A percentile compares a stretch with the other conserved stretches of the same genome.
Conservation (phyloP, 1,284 basidiomycete species). For the Ceratobasidium theobromae region DNA sequence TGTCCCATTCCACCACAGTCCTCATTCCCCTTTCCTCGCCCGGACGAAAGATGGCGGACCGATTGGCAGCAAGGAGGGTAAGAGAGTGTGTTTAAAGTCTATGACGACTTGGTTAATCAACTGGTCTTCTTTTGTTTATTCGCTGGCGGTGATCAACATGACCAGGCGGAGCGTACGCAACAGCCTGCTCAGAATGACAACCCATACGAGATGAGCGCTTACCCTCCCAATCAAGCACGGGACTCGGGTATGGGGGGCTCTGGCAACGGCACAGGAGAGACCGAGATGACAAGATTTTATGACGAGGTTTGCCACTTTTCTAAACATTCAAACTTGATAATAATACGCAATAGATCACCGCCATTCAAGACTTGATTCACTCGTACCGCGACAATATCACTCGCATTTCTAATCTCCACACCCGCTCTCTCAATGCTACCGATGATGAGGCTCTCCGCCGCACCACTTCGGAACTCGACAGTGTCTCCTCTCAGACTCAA, state of each 20-base stretch:
- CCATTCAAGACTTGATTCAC: slow-evolving; percentile 30
- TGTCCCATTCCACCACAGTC: neutral
- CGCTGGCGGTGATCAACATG: slow-evolving; percentile 28
- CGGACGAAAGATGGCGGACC: slow-evolving; percentile 4
- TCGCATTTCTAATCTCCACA: slow-evolving; percentile 34
- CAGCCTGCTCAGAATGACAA: slow-evolving; percentile 1
- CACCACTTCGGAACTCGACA: slow-evolving; percentile 31
- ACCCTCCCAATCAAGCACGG: neutral
- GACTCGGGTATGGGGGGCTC: neutral
- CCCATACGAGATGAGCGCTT: slow-evolving; percentile 20
- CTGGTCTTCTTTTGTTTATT: neutral
- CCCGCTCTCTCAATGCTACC: slow-evolving; percentile 33
- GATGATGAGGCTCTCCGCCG: slow-evolving; percentile 33
- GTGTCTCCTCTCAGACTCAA: slow-evolving; percentile 8
- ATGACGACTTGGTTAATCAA: neutral
- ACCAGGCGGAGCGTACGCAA: slow-evolving; percentile 17
- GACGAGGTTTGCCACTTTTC: slow-evolving; percentile 4
- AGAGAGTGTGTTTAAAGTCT: neutral
- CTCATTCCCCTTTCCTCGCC: neutral
- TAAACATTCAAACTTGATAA: neutral
- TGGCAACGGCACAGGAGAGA: neutral
- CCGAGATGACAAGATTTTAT: slow-evolving; percentile 31
- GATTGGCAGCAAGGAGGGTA: slow-evolving; percentile 30
- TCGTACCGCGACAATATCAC: slow-evolving; percentile 32
- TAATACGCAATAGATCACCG: slow-evolving; percentile 26